phyloP scores from a whole-genome alignment of 2,329 filamentous ascomycete species.

The Plectosphaerella sp. region DNA sequence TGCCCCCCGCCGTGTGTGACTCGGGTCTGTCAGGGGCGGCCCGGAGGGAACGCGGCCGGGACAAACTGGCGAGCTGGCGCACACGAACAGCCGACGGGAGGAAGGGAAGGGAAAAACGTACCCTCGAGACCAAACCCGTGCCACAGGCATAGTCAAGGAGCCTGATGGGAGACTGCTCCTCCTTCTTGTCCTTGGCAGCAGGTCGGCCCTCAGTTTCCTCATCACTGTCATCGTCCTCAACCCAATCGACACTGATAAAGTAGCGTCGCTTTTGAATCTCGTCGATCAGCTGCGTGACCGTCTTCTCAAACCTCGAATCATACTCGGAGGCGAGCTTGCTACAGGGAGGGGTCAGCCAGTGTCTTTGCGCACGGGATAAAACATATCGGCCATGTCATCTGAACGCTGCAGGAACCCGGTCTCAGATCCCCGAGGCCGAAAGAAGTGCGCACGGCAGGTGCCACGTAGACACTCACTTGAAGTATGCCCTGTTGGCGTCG shows the following conservation, averaged over 20 bases:
- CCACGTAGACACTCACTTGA: slow-evolving; percentile 10
- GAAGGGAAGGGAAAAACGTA: slow-evolving; percentile 26
- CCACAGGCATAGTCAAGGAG: slow-evolving; percentile 76
- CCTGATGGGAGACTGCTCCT: slow-evolving; percentile 32
- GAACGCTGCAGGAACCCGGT: slow-evolving; percentile 9
- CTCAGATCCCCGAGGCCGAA: background rate
- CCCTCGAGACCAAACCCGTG: slow-evolving; percentile 61
- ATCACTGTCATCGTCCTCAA: slow-evolving; percentile 30
- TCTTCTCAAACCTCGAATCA: slow-evolving; percentile 51
- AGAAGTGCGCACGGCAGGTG: background rate
- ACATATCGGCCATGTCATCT: no score
- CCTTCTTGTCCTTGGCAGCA: slow-evolving; percentile 1
- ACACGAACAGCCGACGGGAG: background rate
- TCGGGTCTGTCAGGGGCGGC: background rate
- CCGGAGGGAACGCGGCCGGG: background rate
- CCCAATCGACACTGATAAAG: slow-evolving; percentile 60
- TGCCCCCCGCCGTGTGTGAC: background rate
- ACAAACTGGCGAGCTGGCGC: background rate
- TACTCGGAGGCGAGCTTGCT: slow-evolving; percentile 52
- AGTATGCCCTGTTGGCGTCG: slow-evolving; percentile 13
- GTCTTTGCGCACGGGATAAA: background rate
- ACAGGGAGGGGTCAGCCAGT: background rate
- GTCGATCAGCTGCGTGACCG: slow-evolving; percentile 47
- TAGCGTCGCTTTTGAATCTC: slow-evolving; percentile 47
- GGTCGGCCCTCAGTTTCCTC: slow-evolving; percentile 22